phyloP scores from a whole-genome alignment of 2,329 filamentous ascomycete genomes.

The Xylaria polymorpha region DNA sequence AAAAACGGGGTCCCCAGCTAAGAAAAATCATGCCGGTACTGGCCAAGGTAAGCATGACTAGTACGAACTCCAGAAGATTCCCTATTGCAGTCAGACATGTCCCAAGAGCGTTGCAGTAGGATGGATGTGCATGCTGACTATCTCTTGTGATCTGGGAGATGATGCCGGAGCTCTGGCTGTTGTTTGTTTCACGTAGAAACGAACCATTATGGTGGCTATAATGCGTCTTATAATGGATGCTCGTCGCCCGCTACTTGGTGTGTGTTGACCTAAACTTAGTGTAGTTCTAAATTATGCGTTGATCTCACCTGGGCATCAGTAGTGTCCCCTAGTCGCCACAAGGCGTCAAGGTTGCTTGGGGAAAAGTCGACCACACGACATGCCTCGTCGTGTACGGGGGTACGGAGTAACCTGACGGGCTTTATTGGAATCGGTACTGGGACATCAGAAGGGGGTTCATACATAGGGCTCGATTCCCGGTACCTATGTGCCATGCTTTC shows the following conservation, averaged over 20 bases:
- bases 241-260: not conserved
- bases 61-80: constrained; percentile 35
- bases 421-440: not conserved
- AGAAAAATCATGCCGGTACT: constrained; percentile 14
- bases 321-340: not conserved
- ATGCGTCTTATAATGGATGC: not conserved
- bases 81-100: constrained; percentile 31
- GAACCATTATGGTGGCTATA: not conserved
- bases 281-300: constrained; percentile 15
- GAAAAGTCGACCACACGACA: constrained; percentile 6
- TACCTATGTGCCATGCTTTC: not conserved
- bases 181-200: constrained; percentile 21
- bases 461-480: not conserved
- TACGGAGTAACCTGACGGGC: constrained; percentile 10
- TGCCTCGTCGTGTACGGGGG: not conserved
- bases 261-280: constrained; percentile 24
- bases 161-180: not conserved
- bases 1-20: constrained; percentile 9
- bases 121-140: constrained; percentile 28
- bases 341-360: not conserved
- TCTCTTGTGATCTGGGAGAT: not conserved
- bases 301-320: not conserved
- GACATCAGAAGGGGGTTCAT: too few species aligned
- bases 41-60: constrained; percentile 23
- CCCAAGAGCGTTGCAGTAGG: constrained; percentile 30